Conservation (phyloP, 768 basidiomycete genomes). For the Grammothele lineata region DNA sequence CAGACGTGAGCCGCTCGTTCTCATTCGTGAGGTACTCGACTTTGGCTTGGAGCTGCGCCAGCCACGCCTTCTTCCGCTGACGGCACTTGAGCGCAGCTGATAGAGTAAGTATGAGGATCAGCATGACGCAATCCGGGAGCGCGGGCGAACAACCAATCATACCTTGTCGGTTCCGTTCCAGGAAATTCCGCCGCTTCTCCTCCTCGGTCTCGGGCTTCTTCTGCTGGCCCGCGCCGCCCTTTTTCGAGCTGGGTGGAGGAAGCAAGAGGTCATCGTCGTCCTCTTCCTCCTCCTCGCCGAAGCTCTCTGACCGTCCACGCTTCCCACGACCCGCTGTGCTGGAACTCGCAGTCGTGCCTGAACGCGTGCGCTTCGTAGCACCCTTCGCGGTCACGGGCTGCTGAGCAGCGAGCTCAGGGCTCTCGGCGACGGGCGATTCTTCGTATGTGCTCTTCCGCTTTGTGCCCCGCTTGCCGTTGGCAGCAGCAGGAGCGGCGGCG, state of each 20-base stretch:
- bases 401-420: conserved; percentile 13
- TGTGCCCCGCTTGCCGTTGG: conserved; percentile 48
- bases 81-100: conserved; percentile 97
- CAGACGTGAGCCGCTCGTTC: conserved; percentile 88
- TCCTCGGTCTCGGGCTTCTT: conserved; percentile 97
- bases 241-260: conserved; percentile 11
- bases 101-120: conserved; percentile 9
- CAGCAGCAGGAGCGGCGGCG: conserved; percentile 1
- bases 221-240: conserved; percentile 24
- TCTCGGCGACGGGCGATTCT: conserved; percentile 24
- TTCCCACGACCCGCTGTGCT: conserved; percentile 19
- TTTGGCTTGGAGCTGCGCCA: conserved; percentile 86
- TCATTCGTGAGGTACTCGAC: conserved; percentile 91
- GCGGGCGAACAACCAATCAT: conserved; percentile 11
- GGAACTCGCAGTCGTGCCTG: conserved; percentile 26
- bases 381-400: conserved; percentile 2
- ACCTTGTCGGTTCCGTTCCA: conserved; percentile 98
- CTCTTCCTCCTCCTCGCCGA: conserved; percentile 31
- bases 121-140: background rate
- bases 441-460: conserved; percentile 66
- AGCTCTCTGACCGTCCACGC: conserved; percentile 23
- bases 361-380: conserved; percentile 35
- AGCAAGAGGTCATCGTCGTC: conserved; percentile 28
- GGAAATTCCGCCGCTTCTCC: conserved; percentile 94
- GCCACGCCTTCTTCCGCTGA: conserved; percentile 98